Evolutionary conservation across 352 stramenopile genomes (phyloP).

Genomic region (Globisporangium carolinianum): DNA sequence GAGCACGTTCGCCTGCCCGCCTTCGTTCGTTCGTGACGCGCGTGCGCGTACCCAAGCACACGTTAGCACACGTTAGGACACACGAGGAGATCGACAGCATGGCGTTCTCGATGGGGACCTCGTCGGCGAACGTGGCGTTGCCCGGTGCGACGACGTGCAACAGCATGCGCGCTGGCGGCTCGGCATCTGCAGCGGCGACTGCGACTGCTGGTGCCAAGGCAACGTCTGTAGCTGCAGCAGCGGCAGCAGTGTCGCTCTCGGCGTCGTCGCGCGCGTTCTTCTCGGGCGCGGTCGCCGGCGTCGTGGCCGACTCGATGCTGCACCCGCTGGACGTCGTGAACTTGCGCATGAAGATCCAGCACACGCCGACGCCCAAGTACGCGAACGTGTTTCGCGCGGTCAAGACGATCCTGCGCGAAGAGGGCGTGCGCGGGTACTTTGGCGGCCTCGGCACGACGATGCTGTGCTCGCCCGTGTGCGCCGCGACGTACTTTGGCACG

Average conservation of each 20-base stretch:
- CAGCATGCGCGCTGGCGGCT: constrained; percentile 14
- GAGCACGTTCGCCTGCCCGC: too few species aligned
- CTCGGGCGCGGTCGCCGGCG: constrained; percentile 59
- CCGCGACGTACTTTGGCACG: constrained; percentile 66
- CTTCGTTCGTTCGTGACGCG: too few species aligned
- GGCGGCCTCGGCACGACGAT: constrained; percentile 67
- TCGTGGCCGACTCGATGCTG: constrained; percentile 70
- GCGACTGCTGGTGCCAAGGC: constrained; percentile 15
- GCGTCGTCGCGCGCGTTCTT: constrained; percentile 53
- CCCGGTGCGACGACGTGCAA: constrained; percentile 21
- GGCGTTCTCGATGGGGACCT: not conserved
- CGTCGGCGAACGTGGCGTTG: not conserved
- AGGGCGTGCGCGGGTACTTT: constrained; percentile 70
- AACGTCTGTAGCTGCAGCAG: constrained; percentile 18
- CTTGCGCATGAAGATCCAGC: constrained; percentile 79
- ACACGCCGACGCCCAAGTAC: constrained; percentile 44
- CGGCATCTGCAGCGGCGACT: not conserved
- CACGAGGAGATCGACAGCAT: not conserved
- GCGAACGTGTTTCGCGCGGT: constrained; percentile 49
- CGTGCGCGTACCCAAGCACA: too few species aligned
- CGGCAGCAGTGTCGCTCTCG: constrained; percentile 15
- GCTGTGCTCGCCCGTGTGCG: constrained; percentile 61
- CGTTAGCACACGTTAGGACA: too few species aligned
- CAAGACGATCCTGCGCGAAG: constrained; percentile 60
- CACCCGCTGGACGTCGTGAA: constrained; percentile 81